These are phyloP conservation scores for Penicillium expansum DNA, from an alignment of 2,329 filamentous ascomycete genomes.

Conservation along the genomic window DNA sequence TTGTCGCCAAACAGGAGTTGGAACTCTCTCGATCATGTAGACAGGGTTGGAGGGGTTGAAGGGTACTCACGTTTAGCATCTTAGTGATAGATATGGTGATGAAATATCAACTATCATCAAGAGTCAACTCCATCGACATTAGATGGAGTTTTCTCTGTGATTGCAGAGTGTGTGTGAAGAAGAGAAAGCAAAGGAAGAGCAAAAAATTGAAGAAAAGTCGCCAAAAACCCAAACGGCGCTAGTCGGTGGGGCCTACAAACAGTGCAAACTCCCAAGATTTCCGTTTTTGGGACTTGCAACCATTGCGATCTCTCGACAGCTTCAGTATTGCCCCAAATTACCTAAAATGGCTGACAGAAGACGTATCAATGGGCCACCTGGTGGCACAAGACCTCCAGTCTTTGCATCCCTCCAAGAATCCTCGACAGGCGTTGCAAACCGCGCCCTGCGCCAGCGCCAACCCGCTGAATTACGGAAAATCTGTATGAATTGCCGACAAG, in stretches of 20 bases:
- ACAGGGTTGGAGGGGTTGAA: slow-evolving; percentile 12
- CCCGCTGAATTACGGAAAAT: slow-evolving; percentile 76
- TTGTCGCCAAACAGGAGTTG: slow-evolving; percentile 54
- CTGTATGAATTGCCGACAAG: slow-evolving; percentile 58
- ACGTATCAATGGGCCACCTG: slow-evolving; percentile 82
- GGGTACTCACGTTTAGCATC: slow-evolving; percentile 27
- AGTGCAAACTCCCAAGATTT: slow-evolving; percentile 41
- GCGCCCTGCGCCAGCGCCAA: slow-evolving; percentile 54
- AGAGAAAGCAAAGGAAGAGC: slow-evolving; percentile 20
- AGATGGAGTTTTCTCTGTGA: slow-evolving; percentile 14
- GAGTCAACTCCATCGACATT: slow-evolving; percentile 19
- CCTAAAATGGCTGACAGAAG: slow-evolving; percentile 62
- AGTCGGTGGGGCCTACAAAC: slow-evolving; percentile 34
- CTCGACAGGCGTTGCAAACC: slow-evolving; percentile 51
- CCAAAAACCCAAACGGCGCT: slow-evolving; percentile 20
- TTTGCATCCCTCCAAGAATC: slow-evolving; percentile 54
- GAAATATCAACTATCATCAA: neutral
- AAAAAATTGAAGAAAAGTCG: slow-evolving; percentile 17
- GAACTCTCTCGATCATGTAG: slow-evolving; percentile 52
- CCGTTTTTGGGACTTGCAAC: slow-evolving; percentile 28
- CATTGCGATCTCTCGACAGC: slow-evolving; percentile 8
- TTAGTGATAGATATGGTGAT: slow-evolving; percentile 12
- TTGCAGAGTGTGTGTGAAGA: slow-evolving; percentile 21
- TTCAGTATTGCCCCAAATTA: slow-evolving; percentile 11
- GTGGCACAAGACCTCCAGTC: slow-evolving; percentile 70